These are phyloP conservation scores for Fusarium tupiense DNA, from an alignment of 2,329 filamentous ascomycete species.

Conservation along the genomic window DNA sequence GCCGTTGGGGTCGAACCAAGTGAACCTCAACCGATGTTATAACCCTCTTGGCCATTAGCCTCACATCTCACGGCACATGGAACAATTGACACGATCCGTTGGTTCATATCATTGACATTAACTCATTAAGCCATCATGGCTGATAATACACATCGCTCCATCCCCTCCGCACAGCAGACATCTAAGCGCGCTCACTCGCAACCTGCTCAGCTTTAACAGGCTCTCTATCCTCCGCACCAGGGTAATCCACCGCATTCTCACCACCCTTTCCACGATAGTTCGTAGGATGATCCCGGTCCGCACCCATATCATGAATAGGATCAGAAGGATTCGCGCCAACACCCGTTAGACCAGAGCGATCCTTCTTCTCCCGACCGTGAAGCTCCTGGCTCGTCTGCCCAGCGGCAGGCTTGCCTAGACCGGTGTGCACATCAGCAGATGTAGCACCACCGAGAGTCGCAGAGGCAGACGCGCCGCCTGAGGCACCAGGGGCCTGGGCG, in stretches of 20 bases:
- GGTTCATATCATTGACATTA: slow-evolving; percentile 21
- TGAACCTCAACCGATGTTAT: background rate
- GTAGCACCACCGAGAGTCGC: slow-evolving; percentile 57
- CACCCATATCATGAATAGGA: slow-evolving; percentile 43
- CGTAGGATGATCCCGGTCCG: slow-evolving; percentile 44
- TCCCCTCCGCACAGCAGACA: background rate
- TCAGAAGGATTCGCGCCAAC: slow-evolving; percentile 47
- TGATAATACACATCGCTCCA: slow-evolving; percentile 7
- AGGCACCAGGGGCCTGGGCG: slow-evolving; percentile 47
- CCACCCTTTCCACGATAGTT: slow-evolving; percentile 31
- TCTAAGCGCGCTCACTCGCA: slow-evolving; percentile 35
- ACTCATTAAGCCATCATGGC: slow-evolving; percentile 23
- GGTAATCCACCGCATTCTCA: slow-evolving; percentile 28
- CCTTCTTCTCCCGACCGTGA: slow-evolving; percentile 51
- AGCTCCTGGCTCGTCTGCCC: slow-evolving; percentile 56
- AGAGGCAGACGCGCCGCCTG: slow-evolving; percentile 44
- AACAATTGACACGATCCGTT: background rate
- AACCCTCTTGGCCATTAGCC: background rate
- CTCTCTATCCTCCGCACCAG: slow-evolving; percentile 36
- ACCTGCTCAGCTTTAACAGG: slow-evolving; percentile 36
- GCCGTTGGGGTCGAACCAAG: fast-evolving
- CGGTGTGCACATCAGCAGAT: slow-evolving; percentile 54
- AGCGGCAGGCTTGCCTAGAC: slow-evolving; percentile 55
- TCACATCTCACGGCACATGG: background rate
- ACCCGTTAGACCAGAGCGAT: slow-evolving; percentile 52